phyloP scores from a whole-genome alignment of 164 flowering plant genomes.

The Macadamia tetraphylla region DNA sequence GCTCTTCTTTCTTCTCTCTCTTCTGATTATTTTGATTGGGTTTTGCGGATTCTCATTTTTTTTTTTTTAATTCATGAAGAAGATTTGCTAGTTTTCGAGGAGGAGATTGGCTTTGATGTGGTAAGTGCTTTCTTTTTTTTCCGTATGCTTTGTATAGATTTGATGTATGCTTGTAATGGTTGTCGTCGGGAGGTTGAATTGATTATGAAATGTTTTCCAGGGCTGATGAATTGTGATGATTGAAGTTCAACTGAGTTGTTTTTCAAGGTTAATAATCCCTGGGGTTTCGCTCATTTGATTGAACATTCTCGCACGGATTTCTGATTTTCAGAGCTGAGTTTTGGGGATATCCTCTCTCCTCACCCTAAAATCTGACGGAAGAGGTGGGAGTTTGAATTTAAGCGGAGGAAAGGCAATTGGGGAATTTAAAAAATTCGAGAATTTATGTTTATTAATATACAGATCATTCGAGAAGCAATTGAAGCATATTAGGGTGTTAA shows the following conservation, averaged over 20 bases:
- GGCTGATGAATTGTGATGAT: conserved; percentile 4
- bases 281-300: conserved; percentile 2
- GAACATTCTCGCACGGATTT: conserved; percentile 1
- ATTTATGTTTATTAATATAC: conserved; percentile 4
- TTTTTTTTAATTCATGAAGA: background rate
- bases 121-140: conserved; percentile 5
- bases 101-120: conserved; percentile 1
- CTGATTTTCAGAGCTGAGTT: conserved; percentile 1
- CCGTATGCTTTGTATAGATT: background rate
- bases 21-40: background rate
- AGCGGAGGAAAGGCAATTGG: too few relatives aligned
- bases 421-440: too few relatives aligned
- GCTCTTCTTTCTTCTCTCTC: background rate
- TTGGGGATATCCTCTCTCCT: background rate
- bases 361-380: background rate
- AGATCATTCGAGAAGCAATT: background rate
- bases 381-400: background rate
- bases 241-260: background rate
- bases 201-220: conserved; percentile 3
- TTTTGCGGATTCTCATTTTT: background rate
- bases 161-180: background rate
- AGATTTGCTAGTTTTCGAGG: conserved; percentile 1
- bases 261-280: background rate
- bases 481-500: background rate
- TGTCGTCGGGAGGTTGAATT: background rate